A percentile compares a stretch with the other conserved stretches of the same genome.
Conservation (phyloP, 352 stramenopile species). For the Phytopythium delawarense region DNA sequence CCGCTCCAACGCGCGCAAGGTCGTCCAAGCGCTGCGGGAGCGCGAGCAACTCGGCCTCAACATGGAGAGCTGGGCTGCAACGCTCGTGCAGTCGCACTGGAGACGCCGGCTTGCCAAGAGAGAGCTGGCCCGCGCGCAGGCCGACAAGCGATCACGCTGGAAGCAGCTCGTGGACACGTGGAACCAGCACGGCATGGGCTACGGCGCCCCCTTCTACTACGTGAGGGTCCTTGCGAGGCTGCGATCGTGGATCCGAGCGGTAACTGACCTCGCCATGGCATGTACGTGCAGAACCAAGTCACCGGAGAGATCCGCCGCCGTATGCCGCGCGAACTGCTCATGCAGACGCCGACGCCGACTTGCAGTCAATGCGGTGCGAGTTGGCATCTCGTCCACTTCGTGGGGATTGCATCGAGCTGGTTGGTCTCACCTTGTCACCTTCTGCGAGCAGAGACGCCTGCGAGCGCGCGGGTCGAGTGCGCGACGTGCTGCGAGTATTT, state of each 20-base stretch:
- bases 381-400: neutral
- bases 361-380: constrained; percentile 88
- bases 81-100: constrained; percentile 69
- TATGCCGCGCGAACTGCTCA: constrained; percentile 86
- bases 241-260: neutral
- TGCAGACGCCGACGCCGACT: constrained; percentile 54
- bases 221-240: constrained; percentile 21
- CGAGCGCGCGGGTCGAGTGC: constrained; percentile 80
- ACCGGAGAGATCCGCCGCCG: constrained; percentile 89
- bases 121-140: constrained; percentile 29
- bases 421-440: constrained; percentile 2
- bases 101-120: constrained; percentile 33
- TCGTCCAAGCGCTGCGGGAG: constrained; percentile 44
- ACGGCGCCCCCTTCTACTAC: constrained; percentile 90
- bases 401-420: neutral
- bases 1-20: constrained; percentile 32
- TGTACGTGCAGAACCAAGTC: constrained; percentile 73
- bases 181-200: constrained; percentile 64
- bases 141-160: constrained; percentile 67
- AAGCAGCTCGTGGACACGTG: constrained; percentile 90
- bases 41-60: constrained; percentile 38
- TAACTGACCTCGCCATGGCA: neutral
- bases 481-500: constrained; percentile 90
- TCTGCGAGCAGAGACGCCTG: constrained; percentile 27
- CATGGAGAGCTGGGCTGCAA: constrained; percentile 68